These are phyloP conservation scores for Hyaloscypha finlandica DNA, from an alignment of 495 filamentous ascomycete genomes.

Conservation along the genomic window DNA sequence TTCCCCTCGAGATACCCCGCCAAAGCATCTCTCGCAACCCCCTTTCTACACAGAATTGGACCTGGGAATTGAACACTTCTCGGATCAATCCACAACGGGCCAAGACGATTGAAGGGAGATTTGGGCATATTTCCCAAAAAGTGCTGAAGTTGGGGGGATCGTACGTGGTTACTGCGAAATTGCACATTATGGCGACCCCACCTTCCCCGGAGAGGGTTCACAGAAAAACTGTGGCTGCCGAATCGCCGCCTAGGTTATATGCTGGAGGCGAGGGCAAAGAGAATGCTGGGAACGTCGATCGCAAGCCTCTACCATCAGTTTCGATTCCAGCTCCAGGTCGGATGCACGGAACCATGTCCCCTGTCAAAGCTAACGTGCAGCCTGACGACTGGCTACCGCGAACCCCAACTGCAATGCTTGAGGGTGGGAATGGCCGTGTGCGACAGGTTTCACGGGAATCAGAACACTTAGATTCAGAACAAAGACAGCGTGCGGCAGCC, in stretches of 20 bases:
- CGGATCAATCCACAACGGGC: not conserved
- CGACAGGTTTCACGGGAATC: constrained; percentile 34
- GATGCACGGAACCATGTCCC: constrained; percentile 43
- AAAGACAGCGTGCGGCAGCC: constrained; percentile 1
- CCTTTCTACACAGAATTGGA: not conserved
- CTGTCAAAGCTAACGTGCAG: constrained; percentile 44
- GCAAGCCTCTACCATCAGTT: constrained; percentile 34
- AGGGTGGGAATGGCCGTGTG: constrained; percentile 33
- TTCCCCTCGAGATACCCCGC: not conserved
- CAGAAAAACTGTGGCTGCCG: constrained; percentile 16
- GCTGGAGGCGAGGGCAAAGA: constrained; percentile 27
- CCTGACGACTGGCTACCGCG: constrained; percentile 35
- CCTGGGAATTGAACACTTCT: not conserved
- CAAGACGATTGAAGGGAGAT: not conserved
- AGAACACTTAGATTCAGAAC: not conserved
- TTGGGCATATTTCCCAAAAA: not conserved
- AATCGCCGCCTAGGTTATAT: constrained; percentile 25
- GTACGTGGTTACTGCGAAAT: constrained; percentile 39
- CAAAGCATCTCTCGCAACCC: not conserved
- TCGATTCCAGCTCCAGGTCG: constrained; percentile 29
- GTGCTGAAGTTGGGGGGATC: not conserved
- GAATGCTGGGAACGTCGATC: constrained; percentile 22
- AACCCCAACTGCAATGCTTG: constrained; percentile 39
- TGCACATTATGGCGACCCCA: constrained; percentile 27
- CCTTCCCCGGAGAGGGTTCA: constrained; percentile 19